Conservation (phyloP, 805 yeast genomes). For the Starmerella davenportii region DNA sequence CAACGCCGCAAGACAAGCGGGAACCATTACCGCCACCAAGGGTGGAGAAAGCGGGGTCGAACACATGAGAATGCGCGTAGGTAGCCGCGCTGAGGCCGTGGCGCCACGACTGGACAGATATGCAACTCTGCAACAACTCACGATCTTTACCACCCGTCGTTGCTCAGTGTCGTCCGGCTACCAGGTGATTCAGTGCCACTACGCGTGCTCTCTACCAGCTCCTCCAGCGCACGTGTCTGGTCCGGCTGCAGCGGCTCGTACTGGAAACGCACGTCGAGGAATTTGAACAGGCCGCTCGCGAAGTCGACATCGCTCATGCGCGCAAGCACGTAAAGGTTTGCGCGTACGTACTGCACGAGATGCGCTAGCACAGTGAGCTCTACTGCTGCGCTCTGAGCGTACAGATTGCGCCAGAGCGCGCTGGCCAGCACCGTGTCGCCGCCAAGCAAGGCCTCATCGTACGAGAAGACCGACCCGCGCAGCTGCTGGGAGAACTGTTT, state of each 20-base stretch:
- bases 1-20: too few species aligned
- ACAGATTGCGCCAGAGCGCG: constrained; percentile 55
- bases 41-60: too few species aligned
- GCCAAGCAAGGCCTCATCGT: constrained; percentile 77
- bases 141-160: constrained; percentile 17
- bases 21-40: too few species aligned
- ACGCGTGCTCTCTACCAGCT: constrained; percentile 18
- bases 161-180: constrained; percentile 12
- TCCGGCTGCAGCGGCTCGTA: constrained; percentile 53
- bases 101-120: too few species aligned
- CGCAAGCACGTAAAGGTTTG: constrained; percentile 72
- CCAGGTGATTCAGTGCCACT: constrained; percentile 13
- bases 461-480: constrained; percentile 73
- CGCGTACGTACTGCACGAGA: constrained; percentile 72
- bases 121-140: too few species aligned
- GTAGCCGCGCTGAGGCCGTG: too few species aligned
- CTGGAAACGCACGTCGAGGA: constrained; percentile 64
- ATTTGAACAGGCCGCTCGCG: constrained; percentile 74
- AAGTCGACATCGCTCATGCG: constrained; percentile 80
- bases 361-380: constrained; percentile 77
- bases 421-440: constrained; percentile 38
- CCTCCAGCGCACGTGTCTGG: constrained; percentile 28
- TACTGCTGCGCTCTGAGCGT: constrained; percentile 63
- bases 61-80: too few species aligned
- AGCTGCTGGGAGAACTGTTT: constrained; percentile 82